Base-by-base conservation (phyloP, 805 yeast species). In the Cyberlindnera lachancei region DNA sequence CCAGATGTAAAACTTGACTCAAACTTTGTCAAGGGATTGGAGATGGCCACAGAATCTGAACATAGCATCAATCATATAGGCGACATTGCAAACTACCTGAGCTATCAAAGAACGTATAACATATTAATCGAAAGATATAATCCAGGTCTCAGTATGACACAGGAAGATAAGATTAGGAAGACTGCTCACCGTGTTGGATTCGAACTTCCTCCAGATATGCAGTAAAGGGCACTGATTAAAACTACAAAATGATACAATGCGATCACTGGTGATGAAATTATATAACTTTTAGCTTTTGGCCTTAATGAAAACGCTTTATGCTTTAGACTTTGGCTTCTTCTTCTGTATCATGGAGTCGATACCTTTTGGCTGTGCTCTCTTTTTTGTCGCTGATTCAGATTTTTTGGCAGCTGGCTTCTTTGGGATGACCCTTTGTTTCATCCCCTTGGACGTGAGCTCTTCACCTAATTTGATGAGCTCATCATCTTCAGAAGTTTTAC, bases 101-200 rank as follows among this genome's bases (percentile, higher is more conserved):
- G 66, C 31, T 73, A 79, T 40, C 96, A 90, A 56, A 66, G 92
- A 42, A 73, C 66, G 10, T 90, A 86, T 58, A 75, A 74, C 38
- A 88, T 79, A 42, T 65, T 90, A 29, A 63, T 88, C 27, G 92
- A 82, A 44, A 69, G 94, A 44, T 92, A 90, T 57, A 85, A 88
- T 48, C 90, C 94, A 4, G 92, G 95, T 3, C 64, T 80, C 39
- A 73, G 73, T 17, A 73, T 81, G 75, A 70, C 76, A 17, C 94
- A 83, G 49, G 71, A 70, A 31, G 96, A 90, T 39, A 76, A 79
- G 35, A 78, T 90, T 18, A 66, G 76, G 46, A 73, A 70, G 52
- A 81, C 95, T 1, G 98, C 97, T 6, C 69, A 78, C 35, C 70
- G 78, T 41, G 98, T 90, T n/a, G 98, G 98, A 0, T 67, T 90